These are phyloP conservation scores for Stereum hirsutum DNA, from an alignment of 1,284 basidiomycete genomes.

Conservation along the genomic window DNA sequence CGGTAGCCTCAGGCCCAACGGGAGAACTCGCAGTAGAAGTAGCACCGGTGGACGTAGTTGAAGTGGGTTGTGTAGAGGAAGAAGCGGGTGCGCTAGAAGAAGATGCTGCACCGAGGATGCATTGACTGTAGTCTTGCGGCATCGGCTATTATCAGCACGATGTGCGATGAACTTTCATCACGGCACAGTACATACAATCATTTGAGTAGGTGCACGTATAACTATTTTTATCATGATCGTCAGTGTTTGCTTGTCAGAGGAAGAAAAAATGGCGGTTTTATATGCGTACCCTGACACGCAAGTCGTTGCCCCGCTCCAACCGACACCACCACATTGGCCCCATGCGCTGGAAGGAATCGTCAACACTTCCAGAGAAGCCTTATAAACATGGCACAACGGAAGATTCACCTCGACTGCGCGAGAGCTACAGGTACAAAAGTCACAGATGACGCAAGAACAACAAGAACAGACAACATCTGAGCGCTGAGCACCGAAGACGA, in stretches of 20 bases:
- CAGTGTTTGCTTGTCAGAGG: not conserved
- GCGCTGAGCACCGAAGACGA: not conserved
- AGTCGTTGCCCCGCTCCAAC: constrained; percentile 1
- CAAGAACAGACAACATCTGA: not conserved
- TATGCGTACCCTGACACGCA: not conserved
- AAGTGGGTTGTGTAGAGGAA: constrained; percentile 16
- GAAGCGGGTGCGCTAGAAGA: constrained; percentile 16
- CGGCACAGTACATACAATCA: too few relatives aligned
- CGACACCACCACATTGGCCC: constrained; percentile 1
- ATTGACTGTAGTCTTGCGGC: constrained; percentile 42
- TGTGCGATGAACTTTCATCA: too few relatives aligned
- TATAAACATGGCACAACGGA: too few relatives aligned
- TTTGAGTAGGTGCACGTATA: not conserved
- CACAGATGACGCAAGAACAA: not conserved
- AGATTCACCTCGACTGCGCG: not conserved
- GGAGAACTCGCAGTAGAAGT: constrained; percentile 13
- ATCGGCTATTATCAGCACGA: too few relatives aligned
- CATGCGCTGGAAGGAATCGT: too few relatives aligned
- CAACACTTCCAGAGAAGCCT: too few relatives aligned
- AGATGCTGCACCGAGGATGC: constrained; percentile 23
- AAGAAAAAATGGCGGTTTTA: not conserved
- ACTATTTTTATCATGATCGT: too few relatives aligned
- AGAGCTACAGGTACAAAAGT: not conserved
- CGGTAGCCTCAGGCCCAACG: too few relatives aligned
- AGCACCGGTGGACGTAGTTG: constrained; percentile 15